Conservation (phyloP, 2,329 filamentous ascomycete genomes). For the Fusarium tuaranense region DNA sequence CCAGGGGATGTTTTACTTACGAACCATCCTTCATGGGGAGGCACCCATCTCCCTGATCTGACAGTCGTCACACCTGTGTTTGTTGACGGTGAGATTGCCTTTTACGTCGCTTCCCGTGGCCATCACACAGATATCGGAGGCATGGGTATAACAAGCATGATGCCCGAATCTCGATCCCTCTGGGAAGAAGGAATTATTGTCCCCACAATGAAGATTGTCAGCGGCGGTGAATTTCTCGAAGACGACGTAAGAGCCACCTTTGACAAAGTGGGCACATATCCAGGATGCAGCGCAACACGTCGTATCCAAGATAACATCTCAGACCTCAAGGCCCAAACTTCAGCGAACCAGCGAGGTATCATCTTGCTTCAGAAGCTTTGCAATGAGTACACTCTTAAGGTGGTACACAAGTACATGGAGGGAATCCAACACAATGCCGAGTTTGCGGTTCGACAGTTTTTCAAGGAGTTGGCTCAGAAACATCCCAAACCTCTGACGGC, state of each 20-base stretch:
- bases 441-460: slow-evolving; percentile 47
- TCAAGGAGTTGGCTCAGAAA: slow-evolving; percentile 59
- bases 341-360: slow-evolving; percentile 56
- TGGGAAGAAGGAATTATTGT: slow-evolving; percentile 59
- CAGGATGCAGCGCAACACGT: slow-evolving; percentile 52
- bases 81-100: slow-evolving; percentile 46
- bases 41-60: slow-evolving; percentile 55
- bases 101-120: slow-evolving; percentile 53
- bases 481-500: slow-evolving; percentile 40
- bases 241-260: slow-evolving; percentile 47
- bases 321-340: slow-evolving; percentile 58
- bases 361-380: slow-evolving; percentile 48
- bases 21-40: slow-evolving; percentile 55
- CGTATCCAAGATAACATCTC: slow-evolving; percentile 56
- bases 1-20: slow-evolving; percentile 54
- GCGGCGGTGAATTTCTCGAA: slow-evolving; percentile 51
- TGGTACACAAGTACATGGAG: slow-evolving; percentile 52
- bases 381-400: slow-evolving; percentile 47
- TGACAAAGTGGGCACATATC: slow-evolving; percentile 49
- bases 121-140: slow-evolving; percentile 51
- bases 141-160: slow-evolving; percentile 13
- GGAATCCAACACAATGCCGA: slow-evolving; percentile 54
- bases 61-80: slow-evolving; percentile 57
- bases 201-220: slow-evolving; percentile 53
- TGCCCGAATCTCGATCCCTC: slow-evolving; percentile 7